A percentile compares a stretch with the other conserved stretches of the same genome.
These are phyloP conservation scores for Lunularia cruciata DNA, from an alignment of 225 moss, liverwort and hornwort genomes.

Conservation along the genomic window DNA sequence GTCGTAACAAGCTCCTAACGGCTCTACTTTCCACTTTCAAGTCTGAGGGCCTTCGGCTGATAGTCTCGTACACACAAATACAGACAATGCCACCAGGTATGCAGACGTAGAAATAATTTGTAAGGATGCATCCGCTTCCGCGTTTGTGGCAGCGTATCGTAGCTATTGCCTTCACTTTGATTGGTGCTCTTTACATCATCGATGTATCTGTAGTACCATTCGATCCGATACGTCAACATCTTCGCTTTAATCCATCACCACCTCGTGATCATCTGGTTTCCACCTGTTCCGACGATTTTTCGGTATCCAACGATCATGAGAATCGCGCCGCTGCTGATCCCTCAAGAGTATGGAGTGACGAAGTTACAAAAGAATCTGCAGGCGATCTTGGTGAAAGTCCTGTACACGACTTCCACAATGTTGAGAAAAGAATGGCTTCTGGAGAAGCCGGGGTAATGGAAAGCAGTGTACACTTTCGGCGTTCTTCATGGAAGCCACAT, in stretches of 20 bases:
- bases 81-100: not conserved
- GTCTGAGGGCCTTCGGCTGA: not conserved
- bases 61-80: not conserved
- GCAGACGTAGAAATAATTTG: not conserved
- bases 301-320: not conserved
- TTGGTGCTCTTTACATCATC: not conserved
- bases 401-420: not conserved
- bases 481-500: slow-evolving; percentile 25
- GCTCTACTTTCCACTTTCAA: not conserved
- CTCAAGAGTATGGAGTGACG: not conserved
- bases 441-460: not conserved
- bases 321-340: not conserved
- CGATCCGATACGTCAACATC: not conserved
- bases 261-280: not conserved
- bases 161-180: not conserved
- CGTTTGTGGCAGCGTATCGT: slow-evolving; percentile 14
- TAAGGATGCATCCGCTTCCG: not conserved
- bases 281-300: not conserved
- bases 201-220: not conserved
- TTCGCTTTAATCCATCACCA: not conserved
- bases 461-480: not conserved
- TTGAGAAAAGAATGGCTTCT: not conserved
- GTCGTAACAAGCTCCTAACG: not conserved
- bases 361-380: not conserved
- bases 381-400: not conserved